Evolutionary conservation across 495 filamentous ascomycete genomes (phyloP), one percentile per base, ranked within the genome.

Genomic region (Neurospora terricola): DNA sequence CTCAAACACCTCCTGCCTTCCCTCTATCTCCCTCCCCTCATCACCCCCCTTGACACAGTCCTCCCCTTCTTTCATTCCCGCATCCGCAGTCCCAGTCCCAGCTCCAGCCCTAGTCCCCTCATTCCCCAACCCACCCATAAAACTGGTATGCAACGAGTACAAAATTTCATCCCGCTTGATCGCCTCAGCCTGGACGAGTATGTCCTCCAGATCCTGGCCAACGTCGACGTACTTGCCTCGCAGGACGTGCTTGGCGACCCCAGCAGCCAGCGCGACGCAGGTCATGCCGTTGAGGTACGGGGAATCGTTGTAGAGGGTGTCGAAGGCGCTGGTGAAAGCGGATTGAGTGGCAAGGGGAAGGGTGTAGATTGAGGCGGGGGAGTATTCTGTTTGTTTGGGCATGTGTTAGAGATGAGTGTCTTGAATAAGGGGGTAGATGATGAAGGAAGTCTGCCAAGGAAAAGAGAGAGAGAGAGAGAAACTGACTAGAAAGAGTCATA

Each of bases 271-370:
- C 54, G 79, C 79, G 1, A 80, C 79, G 69, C 78, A 80, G 18
- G 78, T 71, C 80, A 82, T 82, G 23, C 79, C 80, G 74, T 79
- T 82, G 23, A 82, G 76, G 69, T 82, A 79, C 0, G 79, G 78
- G 37, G 80, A 81, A 37, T 82, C 80, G 37, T 77, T 76, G 73
- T 81, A 82, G 14, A 78, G 69, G 45, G 45, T 27, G 45, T 81
- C 77, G 10, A 80, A 74, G 43, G 71, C 69, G 30, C 73, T 73
- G 18, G 72, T 21, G 59, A 79, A 81, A 39, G 45, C 39, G 12
- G 48, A 66, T 0, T 70, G 71, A 5, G 75, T 78, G 30, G 76
- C 48, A 0, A 43, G 34, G 2, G 80, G 80, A 0, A 81, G 73
- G 70, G 70, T 74, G 2, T 39, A 12, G 59, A 81, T 70, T 0